Evolutionary conservation across 2,329 filamentous ascomycete genomes (phyloP).

Genomic region (Scytalidium sp.): DNA sequence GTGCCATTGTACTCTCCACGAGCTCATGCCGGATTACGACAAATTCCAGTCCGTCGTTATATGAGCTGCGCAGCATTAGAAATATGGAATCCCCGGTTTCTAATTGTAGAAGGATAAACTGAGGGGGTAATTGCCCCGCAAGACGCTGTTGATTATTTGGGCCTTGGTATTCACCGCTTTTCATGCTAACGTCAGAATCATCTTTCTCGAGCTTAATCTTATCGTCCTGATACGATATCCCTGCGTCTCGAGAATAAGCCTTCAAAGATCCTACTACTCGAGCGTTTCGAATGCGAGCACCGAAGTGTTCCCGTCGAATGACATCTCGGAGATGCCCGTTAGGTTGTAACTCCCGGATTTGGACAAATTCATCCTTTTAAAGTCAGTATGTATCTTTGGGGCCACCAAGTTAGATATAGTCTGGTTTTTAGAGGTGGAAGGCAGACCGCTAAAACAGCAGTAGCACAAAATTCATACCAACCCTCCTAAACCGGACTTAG

Average conservation of each 20-base stretch:
- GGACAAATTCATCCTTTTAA: slow-evolving; percentile 68
- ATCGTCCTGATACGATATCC: slow-evolving; percentile 26
- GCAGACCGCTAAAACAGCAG: neutral
- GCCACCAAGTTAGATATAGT: slow-evolving; percentile 4
- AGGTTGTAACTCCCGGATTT: slow-evolving; percentile 70
- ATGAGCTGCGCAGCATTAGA: slow-evolving; percentile 59
- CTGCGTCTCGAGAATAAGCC: slow-evolving; percentile 20
- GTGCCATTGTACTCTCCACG: slow-evolving; percentile 29
- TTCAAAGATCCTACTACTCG: slow-evolving; percentile 64
- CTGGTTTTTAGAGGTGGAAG: too few relatives aligned
- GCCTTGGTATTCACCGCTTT: slow-evolving; percentile 20
- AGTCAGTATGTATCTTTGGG: slow-evolving; percentile 17
- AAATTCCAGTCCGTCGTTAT: slow-evolving; percentile 31
- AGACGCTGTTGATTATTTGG: slow-evolving; percentile 7
- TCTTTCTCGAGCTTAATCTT: slow-evolving; percentile 25
- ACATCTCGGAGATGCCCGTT: slow-evolving; percentile 73
- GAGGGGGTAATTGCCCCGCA: slow-evolving; percentile 59
- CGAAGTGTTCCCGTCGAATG: slow-evolving; percentile 76
- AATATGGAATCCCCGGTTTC: slow-evolving; percentile 74
- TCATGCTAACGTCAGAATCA: slow-evolving; percentile 36
- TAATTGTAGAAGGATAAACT: slow-evolving; percentile 75
- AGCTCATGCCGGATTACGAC: slow-evolving; percentile 56
- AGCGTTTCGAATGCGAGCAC: slow-evolving; percentile 74
- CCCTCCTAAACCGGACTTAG: neutral
- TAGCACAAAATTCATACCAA: neutral